These are phyloP conservation scores for Pleurotus eryngii DNA, from an alignment of 768 basidiomycete genomes.

Conservation along the genomic window DNA sequence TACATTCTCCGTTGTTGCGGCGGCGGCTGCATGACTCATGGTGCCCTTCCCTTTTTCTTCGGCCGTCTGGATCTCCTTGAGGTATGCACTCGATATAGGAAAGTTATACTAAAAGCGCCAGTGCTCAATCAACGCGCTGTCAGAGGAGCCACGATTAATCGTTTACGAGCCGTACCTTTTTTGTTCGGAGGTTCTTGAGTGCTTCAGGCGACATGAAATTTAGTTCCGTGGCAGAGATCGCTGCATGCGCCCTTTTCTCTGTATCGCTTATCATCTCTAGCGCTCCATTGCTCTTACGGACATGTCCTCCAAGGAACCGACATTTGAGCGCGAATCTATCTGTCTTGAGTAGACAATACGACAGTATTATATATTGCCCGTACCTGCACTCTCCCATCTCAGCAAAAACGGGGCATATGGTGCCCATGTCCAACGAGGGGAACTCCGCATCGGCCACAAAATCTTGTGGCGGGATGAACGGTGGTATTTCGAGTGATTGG, in stretches of 20 bases:
- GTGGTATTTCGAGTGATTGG: constrained; percentile 41
- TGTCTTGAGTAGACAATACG: not conserved
- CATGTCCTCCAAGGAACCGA: constrained; percentile 82
- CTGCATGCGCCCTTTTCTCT: constrained; percentile 50
- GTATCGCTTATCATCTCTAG: constrained; percentile 49
- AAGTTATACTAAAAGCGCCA: constrained; percentile 51
- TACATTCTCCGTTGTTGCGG: constrained; percentile 13
- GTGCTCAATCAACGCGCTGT: no score
- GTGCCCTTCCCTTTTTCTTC: constrained; percentile 25
- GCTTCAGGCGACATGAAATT: constrained; percentile 63
- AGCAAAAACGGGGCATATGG: constrained; percentile 63
- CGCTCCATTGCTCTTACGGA: constrained; percentile 41
- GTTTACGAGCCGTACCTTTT: constrained; percentile 49
- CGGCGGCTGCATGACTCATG: constrained; percentile 17
- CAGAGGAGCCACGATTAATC: not conserved
- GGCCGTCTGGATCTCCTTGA: constrained; percentile 44
- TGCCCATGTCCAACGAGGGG: constrained; percentile 42
- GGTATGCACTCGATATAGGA: constrained; percentile 62
- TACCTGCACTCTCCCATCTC: constrained; percentile 72
- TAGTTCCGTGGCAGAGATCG: constrained; percentile 53
- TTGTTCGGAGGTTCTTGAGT: constrained; percentile 59
- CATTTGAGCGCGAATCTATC: constrained; percentile 80
- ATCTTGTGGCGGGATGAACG: constrained; percentile 38
- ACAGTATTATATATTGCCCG: constrained; percentile 1
- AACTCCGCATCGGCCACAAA: constrained; percentile 13